Evolutionary conservation across 2,329 filamentous ascomycete genomes (phyloP).

Genomic region (Sordariomycetes sp.): DNA sequence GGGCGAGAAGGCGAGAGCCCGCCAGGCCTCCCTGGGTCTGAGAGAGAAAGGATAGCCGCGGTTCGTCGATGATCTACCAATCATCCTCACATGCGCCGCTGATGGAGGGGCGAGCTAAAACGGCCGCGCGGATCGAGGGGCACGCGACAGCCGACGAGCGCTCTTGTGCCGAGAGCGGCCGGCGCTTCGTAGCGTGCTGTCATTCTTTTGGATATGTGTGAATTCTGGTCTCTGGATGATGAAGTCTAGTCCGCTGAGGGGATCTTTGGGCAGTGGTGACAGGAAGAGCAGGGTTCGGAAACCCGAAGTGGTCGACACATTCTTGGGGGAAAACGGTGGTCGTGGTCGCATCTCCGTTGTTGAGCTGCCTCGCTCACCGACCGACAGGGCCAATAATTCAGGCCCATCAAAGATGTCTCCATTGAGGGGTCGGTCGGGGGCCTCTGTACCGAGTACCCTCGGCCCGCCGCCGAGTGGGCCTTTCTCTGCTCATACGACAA

Average conservation of each 20-base stretch:
- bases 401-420: too few species aligned
- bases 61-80: background rate
- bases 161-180: background rate
- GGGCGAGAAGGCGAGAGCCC: background rate
- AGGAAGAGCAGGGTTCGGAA: too few species aligned
- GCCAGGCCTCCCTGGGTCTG: background rate
- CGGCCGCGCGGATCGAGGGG: background rate
- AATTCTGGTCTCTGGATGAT: background rate
- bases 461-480: background rate
- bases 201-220: background rate
- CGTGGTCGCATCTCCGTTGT: too few species aligned
- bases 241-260: too few species aligned
- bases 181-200: background rate
- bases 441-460: background rate
- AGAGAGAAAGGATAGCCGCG: background rate
- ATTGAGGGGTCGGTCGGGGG: background rate
- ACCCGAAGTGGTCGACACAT: too few species aligned
- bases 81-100: background rate
- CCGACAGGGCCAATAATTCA: too few species aligned
- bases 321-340: too few species aligned
- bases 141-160: background rate
- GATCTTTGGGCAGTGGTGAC: too few species aligned
- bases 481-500: background rate
- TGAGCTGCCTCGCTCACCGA: too few species aligned
- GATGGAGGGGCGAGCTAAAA: background rate